Evolutionary conservation across 2,329 filamentous ascomycete genomes (phyloP).

Genomic region (Colletotrichum spaethianum): DNA sequence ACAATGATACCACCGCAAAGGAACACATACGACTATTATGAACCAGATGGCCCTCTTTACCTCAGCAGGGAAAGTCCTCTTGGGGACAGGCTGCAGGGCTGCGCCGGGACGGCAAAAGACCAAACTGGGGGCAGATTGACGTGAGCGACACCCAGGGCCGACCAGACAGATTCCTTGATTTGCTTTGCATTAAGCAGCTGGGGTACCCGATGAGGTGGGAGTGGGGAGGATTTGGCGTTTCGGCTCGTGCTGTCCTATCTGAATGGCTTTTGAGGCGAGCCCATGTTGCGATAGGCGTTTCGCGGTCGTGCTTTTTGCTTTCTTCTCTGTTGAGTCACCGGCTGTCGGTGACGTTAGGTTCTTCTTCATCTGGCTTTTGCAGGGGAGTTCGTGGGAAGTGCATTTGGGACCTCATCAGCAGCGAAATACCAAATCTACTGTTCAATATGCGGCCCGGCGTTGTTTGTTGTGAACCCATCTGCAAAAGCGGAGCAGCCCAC

Average conservation of each 20-base stretch:
- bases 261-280: slow-evolving; percentile 33
- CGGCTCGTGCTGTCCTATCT: slow-evolving; percentile 37
- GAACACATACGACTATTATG: slow-evolving; percentile 35
- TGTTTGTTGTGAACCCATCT: slow-evolving; percentile 15
- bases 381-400: slow-evolving; percentile 40
- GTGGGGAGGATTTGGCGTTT: slow-evolving; percentile 39
- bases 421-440: slow-evolving; percentile 41
- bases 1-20: slow-evolving; percentile 27
- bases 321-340: slow-evolving; percentile 6
- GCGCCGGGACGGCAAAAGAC: slow-evolving; percentile 5
- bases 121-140: slow-evolving; percentile 6
- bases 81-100: slow-evolving; percentile 19
- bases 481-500: slow-evolving; percentile 32
- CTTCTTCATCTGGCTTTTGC: slow-evolving; percentile 38
- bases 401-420: slow-evolving; percentile 31
- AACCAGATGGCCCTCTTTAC: slow-evolving; percentile 18
- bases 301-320: slow-evolving; percentile 31
- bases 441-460: slow-evolving; percentile 17
- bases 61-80: slow-evolving; percentile 15
- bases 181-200: slow-evolving; percentile 37
- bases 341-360: slow-evolving; percentile 28
- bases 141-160: slow-evolving; percentile 1
- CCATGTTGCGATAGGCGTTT: slow-evolving; percentile 40
- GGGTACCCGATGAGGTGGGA: slow-evolving; percentile 27
- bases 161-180: slow-evolving; percentile 23